phyloP scores from a whole-genome alignment of 768 basidiomycete species.

The Lactarius tabidus region DNA sequence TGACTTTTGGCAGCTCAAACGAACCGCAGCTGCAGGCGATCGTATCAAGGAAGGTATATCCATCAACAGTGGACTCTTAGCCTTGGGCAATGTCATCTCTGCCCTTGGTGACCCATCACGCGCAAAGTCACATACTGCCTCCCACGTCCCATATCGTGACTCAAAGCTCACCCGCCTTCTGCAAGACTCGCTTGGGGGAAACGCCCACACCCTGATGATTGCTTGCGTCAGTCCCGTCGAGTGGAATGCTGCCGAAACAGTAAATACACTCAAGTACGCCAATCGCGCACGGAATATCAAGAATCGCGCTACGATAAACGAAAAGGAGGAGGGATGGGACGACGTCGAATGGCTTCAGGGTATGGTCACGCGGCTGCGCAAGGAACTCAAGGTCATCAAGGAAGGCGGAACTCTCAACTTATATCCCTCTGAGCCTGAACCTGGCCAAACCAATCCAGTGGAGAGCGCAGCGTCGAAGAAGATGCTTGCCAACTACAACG shows the following conservation, averaged over 20 bases:
- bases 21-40: conserved; percentile 93
- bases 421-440: conserved; percentile 21
- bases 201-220: conserved; percentile 98
- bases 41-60: conserved; percentile 99
- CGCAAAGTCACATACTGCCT: conserved; percentile 75
- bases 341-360: conserved; percentile 95
- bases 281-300: conserved; percentile 97
- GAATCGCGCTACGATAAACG: conserved; percentile 87
- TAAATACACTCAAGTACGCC: conserved; percentile 95
- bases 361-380: conserved; percentile 78
- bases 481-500: conserved; percentile 74
- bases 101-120: conserved; percentile 92
- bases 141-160: conserved; percentile 96
- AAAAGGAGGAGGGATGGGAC: conserved; percentile 98
- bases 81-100: conserved; percentile 97
- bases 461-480: conserved; percentile 59
- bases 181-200: conserved; percentile 96
- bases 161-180: conserved; percentile 95
- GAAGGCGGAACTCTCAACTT: conserved; percentile 46
- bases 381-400: conserved; percentile 79
- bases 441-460: neutral
- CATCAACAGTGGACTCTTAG: conserved; percentile 94
- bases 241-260: conserved; percentile 90
- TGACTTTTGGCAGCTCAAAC: conserved; percentile 64
- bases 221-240: conserved; percentile 96